These are phyloP conservation scores for Nicotiana knightiana DNA, from an alignment of 257 asterid genomes.

Conservation along the genomic window DNA sequence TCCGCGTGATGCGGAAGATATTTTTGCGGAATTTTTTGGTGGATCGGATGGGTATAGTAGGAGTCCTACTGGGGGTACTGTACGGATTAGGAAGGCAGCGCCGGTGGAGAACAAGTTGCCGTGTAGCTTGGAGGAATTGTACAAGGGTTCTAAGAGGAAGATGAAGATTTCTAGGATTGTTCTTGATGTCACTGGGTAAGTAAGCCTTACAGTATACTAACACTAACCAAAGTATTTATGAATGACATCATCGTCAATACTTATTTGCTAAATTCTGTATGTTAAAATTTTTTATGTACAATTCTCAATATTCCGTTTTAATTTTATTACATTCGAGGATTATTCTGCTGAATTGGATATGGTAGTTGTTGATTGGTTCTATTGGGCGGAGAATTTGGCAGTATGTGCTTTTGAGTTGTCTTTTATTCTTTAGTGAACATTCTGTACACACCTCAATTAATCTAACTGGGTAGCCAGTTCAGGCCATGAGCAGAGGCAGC, in stretches of 20 bases:
- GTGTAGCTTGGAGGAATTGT: constrained; percentile 89
- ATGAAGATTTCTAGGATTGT: constrained; percentile 65
- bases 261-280: too few relatives aligned
- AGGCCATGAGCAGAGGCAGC: not conserved
- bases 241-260: too few relatives aligned
- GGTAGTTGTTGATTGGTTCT: too few relatives aligned
- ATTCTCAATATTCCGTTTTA: too few relatives aligned
- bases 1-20: constrained; percentile 50
- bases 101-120: constrained; percentile 71
- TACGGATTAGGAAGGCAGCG: constrained; percentile 45
- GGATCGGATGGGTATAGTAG: constrained; percentile 27
- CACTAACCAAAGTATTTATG: not conserved
- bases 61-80: too few relatives aligned
- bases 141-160: constrained; percentile 72
- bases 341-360: too few relatives aligned
- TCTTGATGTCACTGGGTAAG: constrained; percentile 50
- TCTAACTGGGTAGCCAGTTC: not conserved
- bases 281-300: too few relatives aligned
- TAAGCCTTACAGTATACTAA: not conserved
- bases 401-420: not conserved
- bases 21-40: constrained; percentile 57
- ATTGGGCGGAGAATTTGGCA: not conserved
- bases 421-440: not conserved
- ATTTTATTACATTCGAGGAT: too few relatives aligned
- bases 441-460: not conserved